A percentile compares a stretch with the other conserved stretches of the same genome.
These are phyloP conservation scores for Cymbopogon flexuosus DNA, from an alignment of 202 grass and related monocot species.

Conservation along the genomic window DNA sequence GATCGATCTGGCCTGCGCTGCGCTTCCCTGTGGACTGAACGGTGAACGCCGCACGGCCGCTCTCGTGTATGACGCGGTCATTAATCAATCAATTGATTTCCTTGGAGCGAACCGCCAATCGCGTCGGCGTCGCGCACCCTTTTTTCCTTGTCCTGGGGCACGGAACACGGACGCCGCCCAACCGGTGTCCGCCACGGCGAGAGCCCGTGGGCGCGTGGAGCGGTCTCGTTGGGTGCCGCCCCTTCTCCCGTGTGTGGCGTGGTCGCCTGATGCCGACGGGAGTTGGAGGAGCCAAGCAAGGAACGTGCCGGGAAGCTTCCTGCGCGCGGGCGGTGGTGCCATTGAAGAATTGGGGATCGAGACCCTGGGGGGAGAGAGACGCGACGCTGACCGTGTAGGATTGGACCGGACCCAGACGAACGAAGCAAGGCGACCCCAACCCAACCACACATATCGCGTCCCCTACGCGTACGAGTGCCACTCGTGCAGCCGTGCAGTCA, in stretches of 20 bases:
- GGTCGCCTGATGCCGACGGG: background rate
- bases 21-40: background rate
- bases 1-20: background rate
- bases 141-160: background rate
- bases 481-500: background rate
- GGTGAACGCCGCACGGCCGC: background rate
- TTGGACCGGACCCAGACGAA: slow-evolving; percentile 28
- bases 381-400: background rate
- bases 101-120: background rate
- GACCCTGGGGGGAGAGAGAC: no score
- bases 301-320: slow-evolving; percentile 25
- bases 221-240: background rate
- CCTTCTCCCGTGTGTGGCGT: background rate
- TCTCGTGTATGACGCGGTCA: slow-evolving; percentile 3
- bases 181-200: background rate
- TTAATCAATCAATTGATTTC: background rate
- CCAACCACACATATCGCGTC: background rate
- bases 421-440: background rate
- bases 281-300: background rate
- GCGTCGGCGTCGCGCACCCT: background rate
- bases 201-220: background rate
- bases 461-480: background rate
- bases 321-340: no score
- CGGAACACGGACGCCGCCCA: background rate
- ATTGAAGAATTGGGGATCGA: background rate